These are phyloP conservation scores for Globisporangium yorkense DNA, from an alignment of 352 stramenopile species.

Conservation along the genomic window DNA sequence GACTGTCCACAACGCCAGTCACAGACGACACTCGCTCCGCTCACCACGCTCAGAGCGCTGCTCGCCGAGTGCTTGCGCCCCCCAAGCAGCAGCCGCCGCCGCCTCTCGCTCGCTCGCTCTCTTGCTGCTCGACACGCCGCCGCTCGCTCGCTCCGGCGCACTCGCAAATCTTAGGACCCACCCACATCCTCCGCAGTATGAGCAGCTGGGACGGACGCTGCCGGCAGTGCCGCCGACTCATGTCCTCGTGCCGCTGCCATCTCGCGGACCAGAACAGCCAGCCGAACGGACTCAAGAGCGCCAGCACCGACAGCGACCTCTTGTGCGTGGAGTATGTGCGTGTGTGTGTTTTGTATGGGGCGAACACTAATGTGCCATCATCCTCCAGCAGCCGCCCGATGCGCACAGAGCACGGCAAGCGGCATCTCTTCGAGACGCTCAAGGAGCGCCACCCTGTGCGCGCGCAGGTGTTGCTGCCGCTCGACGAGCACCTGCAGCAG, in stretches of 20 bases:
- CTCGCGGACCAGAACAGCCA: conserved; percentile 8
- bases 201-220: conserved; percentile 16
- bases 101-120: background rate
- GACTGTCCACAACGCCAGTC: background rate
- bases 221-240: conserved; percentile 12
- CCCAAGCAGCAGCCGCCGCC: too few relatives aligned
- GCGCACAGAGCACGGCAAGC: conserved; percentile 9
- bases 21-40: background rate
- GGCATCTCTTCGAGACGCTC: conserved; percentile 15
- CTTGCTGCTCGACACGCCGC: background rate
- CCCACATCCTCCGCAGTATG: conserved; percentile 3
- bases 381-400: background rate
- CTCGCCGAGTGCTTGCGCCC: too few relatives aligned
- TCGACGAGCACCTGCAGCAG: background rate
- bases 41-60: background rate
- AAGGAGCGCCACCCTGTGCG: conserved; percentile 12
- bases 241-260: conserved; percentile 17
- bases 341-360: background rate
- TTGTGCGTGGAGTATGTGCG: conserved; percentile 2
- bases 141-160: background rate
- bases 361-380: too few relatives aligned
- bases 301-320: background rate
- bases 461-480: conserved; percentile 7
- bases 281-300: conserved; percentile 4
- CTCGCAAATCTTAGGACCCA: background rate